These are phyloP conservation scores for Mortierella claussenii DNA, from an alignment of 192 early-diverging fungal genomes.

Conservation along the genomic window DNA sequence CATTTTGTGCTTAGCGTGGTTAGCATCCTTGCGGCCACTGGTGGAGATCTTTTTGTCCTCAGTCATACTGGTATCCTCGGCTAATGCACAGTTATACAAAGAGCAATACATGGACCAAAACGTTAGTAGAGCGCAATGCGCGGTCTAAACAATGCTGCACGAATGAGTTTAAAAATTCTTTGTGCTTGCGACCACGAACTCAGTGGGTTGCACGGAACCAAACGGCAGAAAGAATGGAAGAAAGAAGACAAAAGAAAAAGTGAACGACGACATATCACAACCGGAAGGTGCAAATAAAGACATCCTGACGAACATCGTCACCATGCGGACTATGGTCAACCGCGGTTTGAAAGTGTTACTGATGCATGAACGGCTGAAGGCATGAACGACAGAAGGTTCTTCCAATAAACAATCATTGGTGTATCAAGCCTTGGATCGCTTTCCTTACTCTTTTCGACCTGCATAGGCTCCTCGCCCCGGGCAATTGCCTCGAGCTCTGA, in stretches of 20 bases:
- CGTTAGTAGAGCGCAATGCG: no score
- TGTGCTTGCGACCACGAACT: neutral
- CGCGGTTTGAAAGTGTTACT: no score
- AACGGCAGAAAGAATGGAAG: neutral
- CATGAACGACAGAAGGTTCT: no score
- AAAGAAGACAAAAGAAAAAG: neutral
- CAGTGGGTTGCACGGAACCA: neutral
- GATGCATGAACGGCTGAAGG: no score
- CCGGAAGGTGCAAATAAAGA: neutral
- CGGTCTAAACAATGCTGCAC: neutral
- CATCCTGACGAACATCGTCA: neutral
- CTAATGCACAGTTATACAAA: slow-evolving; percentile 1
- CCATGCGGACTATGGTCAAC: no score
- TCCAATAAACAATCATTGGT: no score
- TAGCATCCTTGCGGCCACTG: slow-evolving; percentile 55
- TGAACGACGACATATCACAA: slow-evolving; percentile 3
- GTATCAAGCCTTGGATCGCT: no score
- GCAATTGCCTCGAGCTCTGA: slow-evolving; percentile 50
- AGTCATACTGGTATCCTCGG: slow-evolving; percentile 29
- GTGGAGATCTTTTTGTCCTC: slow-evolving; percentile 61
- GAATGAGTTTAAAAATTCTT: slow-evolving; percentile 1
- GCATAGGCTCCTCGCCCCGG: slow-evolving; percentile 49
- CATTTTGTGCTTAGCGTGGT: slow-evolving; percentile 54
- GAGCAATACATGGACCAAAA: neutral
- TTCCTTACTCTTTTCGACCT: slow-evolving; percentile 48